These are phyloP conservation scores for Trapa incisa DNA, from an alignment of 345 rosid genomes.

Conservation along the genomic window DNA sequence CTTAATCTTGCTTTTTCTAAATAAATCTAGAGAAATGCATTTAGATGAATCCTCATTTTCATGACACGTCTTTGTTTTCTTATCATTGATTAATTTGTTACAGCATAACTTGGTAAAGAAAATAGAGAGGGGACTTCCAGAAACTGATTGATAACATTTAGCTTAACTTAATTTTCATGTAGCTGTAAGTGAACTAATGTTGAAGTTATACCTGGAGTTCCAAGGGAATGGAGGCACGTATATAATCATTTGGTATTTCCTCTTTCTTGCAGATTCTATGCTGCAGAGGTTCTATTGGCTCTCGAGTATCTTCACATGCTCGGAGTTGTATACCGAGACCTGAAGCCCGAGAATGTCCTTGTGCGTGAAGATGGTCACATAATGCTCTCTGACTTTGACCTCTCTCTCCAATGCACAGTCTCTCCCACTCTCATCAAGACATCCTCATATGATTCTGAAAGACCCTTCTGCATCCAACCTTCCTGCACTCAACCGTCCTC, in stretches of 20 bases:
- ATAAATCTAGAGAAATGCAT: no score
- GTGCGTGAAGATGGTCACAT: constrained; percentile 98
- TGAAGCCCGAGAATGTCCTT: constrained; percentile 96
- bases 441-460: constrained; percentile 44
- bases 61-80: no score
- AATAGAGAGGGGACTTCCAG: no score
- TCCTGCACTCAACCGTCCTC: constrained; percentile 81
- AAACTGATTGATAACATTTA: not conserved
- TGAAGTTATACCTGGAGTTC: not conserved
- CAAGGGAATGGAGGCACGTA: not conserved
- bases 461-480: constrained; percentile 81
- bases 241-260: not conserved
- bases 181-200: not conserved
- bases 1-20: not conserved
- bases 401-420: constrained; percentile 80
- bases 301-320: constrained; percentile 99
- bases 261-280: constrained; percentile 59
- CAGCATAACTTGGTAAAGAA: no score
- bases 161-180: not conserved
- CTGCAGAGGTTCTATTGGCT: constrained; percentile 89
- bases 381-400: constrained; percentile 98
- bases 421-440: constrained; percentile 74
- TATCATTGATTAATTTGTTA: no score
- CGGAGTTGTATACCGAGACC: constrained; percentile 93
- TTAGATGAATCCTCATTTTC: no score